These are phyloP conservation scores for Gymnopus androsaceus DNA, from an alignment of 1,284 basidiomycete species.

Conservation along the genomic window DNA sequence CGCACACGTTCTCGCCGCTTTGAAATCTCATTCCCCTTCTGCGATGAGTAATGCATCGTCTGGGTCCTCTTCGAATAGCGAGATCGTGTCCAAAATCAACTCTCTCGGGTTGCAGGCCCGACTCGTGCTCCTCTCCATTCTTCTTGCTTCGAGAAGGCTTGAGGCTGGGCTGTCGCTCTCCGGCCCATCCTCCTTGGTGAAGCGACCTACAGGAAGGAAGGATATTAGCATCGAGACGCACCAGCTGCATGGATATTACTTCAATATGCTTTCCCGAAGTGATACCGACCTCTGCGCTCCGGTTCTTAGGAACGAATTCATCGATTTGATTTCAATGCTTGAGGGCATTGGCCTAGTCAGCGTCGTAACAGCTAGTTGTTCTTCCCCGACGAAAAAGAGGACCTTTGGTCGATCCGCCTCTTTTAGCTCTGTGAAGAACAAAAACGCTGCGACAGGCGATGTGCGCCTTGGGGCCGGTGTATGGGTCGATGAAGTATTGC, in stretches of 20 bases:
- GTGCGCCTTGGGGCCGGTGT: conserved; percentile 59
- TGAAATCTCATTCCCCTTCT: conserved; percentile 68
- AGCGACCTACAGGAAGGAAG: conserved; percentile 43
- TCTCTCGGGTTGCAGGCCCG: conserved; percentile 73
- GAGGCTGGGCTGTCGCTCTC: conserved; percentile 57
- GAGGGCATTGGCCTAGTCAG: conserved; percentile 71
- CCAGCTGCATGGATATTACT: conserved; percentile 67
- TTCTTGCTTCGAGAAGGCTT: conserved; percentile 64
- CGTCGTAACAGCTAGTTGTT: conserved; percentile 38
- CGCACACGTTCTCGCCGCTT: conserved; percentile 62
- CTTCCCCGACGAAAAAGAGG: conserved; percentile 45
- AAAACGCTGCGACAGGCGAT: conserved; percentile 43
- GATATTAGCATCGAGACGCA: conserved; percentile 51
- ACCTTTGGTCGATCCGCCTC: conserved; percentile 58
- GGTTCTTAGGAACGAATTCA: conserved; percentile 74
- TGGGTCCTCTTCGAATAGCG: conserved; percentile 48
- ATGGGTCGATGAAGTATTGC: conserved; percentile 62
- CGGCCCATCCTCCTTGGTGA: conserved; percentile 48
- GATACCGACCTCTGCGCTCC: conserved; percentile 57
- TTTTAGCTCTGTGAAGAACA: conserved; percentile 47
- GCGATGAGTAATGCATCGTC: conserved; percentile 31
- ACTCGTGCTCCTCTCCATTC: conserved; percentile 60
- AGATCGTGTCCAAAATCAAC: conserved; percentile 63
- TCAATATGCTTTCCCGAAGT: conserved; percentile 54
- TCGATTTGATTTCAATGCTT: conserved; percentile 67